These are phyloP conservation scores for Naganishia vishniacii DNA, from an alignment of 768 basidiomycete genomes.

Conservation along the genomic window DNA sequence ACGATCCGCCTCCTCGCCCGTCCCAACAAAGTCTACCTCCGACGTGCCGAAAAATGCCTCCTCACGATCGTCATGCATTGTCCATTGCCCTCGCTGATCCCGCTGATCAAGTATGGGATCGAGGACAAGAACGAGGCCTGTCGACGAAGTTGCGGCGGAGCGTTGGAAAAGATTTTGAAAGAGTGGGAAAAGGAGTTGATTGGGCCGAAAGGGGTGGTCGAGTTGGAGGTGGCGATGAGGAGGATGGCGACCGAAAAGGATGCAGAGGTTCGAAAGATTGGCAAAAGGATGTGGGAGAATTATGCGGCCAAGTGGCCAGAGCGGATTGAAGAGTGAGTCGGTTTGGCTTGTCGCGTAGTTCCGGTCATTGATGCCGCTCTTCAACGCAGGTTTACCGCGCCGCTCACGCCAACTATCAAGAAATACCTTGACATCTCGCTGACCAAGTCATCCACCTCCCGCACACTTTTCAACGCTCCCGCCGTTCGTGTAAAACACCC, in stretches of 20 bases:
- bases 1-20: constrained; percentile 48
- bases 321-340: constrained; percentile 45
- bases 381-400: constrained; percentile 48
- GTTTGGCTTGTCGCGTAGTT: not conserved
- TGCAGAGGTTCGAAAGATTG: constrained; percentile 46
- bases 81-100: constrained; percentile 34
- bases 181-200: constrained; percentile 43
- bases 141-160: constrained; percentile 37
- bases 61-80: constrained; percentile 48
- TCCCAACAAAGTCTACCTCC: constrained; percentile 51
- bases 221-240: constrained; percentile 47
- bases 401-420: constrained; percentile 49
- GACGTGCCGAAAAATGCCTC: constrained; percentile 48
- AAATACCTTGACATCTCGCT: constrained; percentile 47
- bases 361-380: not conserved
- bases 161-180: constrained; percentile 35
- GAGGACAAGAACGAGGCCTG: constrained; percentile 44
- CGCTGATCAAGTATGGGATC: constrained; percentile 46
- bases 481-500: constrained; percentile 11
- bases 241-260: constrained; percentile 50
- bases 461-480: constrained; percentile 6
- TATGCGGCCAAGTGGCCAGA: constrained; percentile 48
- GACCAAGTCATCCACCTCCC: constrained; percentile 7
- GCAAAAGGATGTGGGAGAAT: constrained; percentile 48
- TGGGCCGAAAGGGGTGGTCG: constrained; percentile 35